Evolutionary conservation across 2,329 filamentous ascomycete genomes (phyloP), one percentile per base, ranked within the genome.

Genomic region (Emericellopsis atlantica): DNA sequence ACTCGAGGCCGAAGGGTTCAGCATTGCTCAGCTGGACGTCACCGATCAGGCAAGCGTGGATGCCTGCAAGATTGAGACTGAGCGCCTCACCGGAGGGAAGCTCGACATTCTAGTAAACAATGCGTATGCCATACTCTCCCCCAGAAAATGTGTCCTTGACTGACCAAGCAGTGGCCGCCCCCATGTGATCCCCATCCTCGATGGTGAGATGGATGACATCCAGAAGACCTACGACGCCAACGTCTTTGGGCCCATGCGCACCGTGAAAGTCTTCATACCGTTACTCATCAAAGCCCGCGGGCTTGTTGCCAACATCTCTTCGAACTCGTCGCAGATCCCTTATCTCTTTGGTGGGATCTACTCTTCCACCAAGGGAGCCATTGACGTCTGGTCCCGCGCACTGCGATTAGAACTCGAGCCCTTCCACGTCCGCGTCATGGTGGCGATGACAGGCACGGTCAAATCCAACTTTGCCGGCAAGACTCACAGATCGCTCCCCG

Each of bases 191-290:
- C 69, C 72, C 0, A 68, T 70, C 1, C 61, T 69, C 1, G 72
- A 76, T 50, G 63, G 72, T 36, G 62, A 69, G 39, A 50, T 75
- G 7, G 62, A 67, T 40, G 70, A 73, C 39, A 69, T 72, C 5
- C 70, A 71, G 43, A 53, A 59, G 44, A 72, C 69, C 2, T 76
- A 72, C 40, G 72, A 76, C 53, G 67, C 69, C 46, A 76, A 76
- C 48, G 69, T 76, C 33, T 74, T 77, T 45, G 68, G 68, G 34
- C 64, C 70, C 47, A 75, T 77, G 69, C 63, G 68, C 51, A 72
- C 72, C 61, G 66, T 65, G 40, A 61, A 71, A 48, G 59, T 64
- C 24, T 76, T 76, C 48, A 54, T 62, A 10, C 59, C 61, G 41
- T 62, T 68, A 35, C 64, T 77, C 21, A 69, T 75, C 39, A 54